Evolutionary conservation across 805 yeast genomes (phyloP).

Genomic region (Metschnikowia anglica): DNA sequence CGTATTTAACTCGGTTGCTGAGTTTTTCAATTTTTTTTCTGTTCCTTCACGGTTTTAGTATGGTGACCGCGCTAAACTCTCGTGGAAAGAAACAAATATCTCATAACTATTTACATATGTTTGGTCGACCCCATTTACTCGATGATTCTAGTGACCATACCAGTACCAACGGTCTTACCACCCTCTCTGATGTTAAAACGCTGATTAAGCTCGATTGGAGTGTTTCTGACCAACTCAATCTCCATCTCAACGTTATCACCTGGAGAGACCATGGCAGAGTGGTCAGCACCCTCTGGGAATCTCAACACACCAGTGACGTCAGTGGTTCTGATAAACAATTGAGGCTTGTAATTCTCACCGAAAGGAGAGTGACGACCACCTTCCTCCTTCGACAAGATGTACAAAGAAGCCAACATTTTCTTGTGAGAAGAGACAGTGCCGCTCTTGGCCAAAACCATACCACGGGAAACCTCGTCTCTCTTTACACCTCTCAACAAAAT

Average conservation of each 20-base stretch:
- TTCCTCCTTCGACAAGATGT: slow-evolving; percentile 92
- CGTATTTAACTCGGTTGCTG: too few relatives aligned
- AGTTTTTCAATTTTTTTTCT: too few relatives aligned
- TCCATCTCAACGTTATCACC: slow-evolving; percentile 99
- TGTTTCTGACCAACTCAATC: slow-evolving; percentile 84
- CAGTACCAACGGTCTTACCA: slow-evolving; percentile 98
- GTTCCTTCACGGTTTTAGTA: too few relatives aligned
- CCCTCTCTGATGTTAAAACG: slow-evolving; percentile 99
- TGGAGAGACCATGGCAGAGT: slow-evolving; percentile 88
- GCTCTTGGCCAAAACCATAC: slow-evolving; percentile 96
- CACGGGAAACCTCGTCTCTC: slow-evolving; percentile 95
- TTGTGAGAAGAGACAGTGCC: slow-evolving; percentile 89
- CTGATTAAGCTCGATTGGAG: slow-evolving; percentile 94
- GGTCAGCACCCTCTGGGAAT: slow-evolving; percentile 85
- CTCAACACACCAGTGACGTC: slow-evolving; percentile 88
- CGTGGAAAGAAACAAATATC: too few relatives aligned
- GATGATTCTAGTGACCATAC: slow-evolving; percentile 89
- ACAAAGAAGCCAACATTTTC: slow-evolving; percentile 90
- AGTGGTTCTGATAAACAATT: slow-evolving; percentile 93
- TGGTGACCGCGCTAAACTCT: too few relatives aligned
- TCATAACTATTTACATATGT: slow-evolving; percentile 12
- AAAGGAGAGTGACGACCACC: slow-evolving; percentile 99
- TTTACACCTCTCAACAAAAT: slow-evolving; percentile 95
- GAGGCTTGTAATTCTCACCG: slow-evolving; percentile 97
- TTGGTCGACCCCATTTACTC: slow-evolving; percentile 41